These are phyloP conservation scores for Suillus bovinus DNA, from an alignment of 768 basidiomycete species.

Conservation along the genomic window DNA sequence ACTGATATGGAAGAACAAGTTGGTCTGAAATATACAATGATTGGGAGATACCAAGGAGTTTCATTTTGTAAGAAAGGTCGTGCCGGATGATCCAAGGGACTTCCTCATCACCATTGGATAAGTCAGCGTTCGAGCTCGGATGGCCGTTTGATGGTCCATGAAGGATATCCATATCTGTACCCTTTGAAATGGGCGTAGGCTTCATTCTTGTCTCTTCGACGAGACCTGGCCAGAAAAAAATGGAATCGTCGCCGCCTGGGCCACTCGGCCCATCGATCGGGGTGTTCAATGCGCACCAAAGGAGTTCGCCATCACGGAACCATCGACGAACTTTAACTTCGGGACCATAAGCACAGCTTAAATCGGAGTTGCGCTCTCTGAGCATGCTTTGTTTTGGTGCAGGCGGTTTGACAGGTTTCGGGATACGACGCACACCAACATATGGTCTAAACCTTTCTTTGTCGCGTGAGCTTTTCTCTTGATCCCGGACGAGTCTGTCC, in stretches of 20 bases:
- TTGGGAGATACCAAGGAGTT: conserved; percentile 59
- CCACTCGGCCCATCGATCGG: conserved; percentile 44
- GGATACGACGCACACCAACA: conserved; percentile 40
- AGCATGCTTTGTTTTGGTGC: conserved; percentile 51
- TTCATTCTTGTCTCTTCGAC: conserved; percentile 59
- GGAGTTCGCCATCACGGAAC: conserved; percentile 68
- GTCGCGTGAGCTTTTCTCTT: neutral
- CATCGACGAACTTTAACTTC: conserved; percentile 52
- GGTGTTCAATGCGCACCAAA: conserved; percentile 63
- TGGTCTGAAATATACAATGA: conserved; percentile 51
- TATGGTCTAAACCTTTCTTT: conserved; percentile 36
- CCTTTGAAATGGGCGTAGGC: conserved; percentile 39
- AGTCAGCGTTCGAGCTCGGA: conserved; percentile 8
- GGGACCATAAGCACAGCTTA: conserved; percentile 54
- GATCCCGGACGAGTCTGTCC: conserved; percentile 11
- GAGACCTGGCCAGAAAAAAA: conserved; percentile 74
- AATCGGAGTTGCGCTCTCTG: conserved; percentile 63
- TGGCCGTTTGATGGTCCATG: conserved; percentile 15
- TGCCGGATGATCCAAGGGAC: conserved; percentile 63
- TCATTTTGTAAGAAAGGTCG: conserved; percentile 63
- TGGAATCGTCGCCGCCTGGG: conserved; percentile 39
- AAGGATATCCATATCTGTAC: conserved; percentile 5
- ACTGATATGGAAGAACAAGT: conserved; percentile 74
- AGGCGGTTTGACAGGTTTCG: conserved; percentile 34
- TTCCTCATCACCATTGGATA: conserved; percentile 22